These are phyloP conservation scores for Geotrichum histeridarum DNA, from an alignment of 1,139 yeast genomes.

Conservation along the genomic window DNA sequence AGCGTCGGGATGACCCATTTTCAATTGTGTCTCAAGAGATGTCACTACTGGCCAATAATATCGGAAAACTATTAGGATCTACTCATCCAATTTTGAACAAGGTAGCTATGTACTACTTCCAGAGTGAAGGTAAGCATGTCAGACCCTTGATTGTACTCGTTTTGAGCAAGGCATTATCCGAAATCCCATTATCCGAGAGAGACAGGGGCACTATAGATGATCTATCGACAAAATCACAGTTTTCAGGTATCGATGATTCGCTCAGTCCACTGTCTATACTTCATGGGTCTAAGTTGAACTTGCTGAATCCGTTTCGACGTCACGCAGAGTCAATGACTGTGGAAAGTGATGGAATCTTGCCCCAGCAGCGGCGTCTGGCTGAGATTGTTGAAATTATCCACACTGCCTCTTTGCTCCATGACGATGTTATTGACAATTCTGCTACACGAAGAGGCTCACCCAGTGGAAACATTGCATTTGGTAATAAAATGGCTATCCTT, in stretches of 20 bases:
- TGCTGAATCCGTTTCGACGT: conserved; percentile 75
- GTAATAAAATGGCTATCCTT: conserved; percentile 93
- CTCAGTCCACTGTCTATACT: conserved; percentile 77
- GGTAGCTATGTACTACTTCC: conserved; percentile 88
- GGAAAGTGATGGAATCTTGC: conserved; percentile 56
- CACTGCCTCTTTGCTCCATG: conserved; percentile 93
- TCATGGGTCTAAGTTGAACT: conserved; percentile 85
- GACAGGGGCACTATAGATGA: conserved; percentile 44
- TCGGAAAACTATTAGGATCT: conserved; percentile 80
- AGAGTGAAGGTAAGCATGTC: conserved; percentile 92
- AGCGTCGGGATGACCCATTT: conserved; percentile 57
- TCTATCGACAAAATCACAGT: conserved; percentile 31
- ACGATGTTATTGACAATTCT: conserved; percentile 92
- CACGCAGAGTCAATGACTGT: conserved; percentile 69
- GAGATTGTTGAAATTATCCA: conserved; percentile 98
- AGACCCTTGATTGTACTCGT: conserved; percentile 85
- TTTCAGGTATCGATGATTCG: conserved; percentile 35
- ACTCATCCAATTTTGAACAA: conserved; percentile 90
- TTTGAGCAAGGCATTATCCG: conserved; percentile 73
- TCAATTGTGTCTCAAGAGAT: conserved; percentile 91
- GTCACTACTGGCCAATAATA: conserved; percentile 83
- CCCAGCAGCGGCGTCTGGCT: conserved; percentile 90
- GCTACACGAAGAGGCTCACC: conserved; percentile 89
- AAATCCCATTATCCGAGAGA: conserved; percentile 67
- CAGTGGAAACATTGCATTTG: conserved; percentile 87